A percentile compares a stretch with the other conserved stretches of the same genome.
Evolutionary conservation across 2,329 filamentous ascomycete species (phyloP).

Genomic region (Aspergillus flavus): DNA sequence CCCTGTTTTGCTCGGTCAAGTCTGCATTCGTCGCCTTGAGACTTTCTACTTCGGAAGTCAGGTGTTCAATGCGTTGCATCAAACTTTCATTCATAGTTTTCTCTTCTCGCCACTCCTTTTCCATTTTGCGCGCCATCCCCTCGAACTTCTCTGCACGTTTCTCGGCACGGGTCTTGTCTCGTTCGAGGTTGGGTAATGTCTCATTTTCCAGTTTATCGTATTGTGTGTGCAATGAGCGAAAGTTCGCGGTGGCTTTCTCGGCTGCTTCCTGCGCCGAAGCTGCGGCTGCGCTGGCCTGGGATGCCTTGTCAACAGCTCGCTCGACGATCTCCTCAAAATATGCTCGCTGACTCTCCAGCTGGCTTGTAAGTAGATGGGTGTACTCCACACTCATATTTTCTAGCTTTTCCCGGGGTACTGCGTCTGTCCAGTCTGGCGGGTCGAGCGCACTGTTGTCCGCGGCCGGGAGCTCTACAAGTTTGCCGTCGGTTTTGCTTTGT

Average conservation of each 20-base stretch:
- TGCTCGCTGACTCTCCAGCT: slow-evolving; percentile 86
- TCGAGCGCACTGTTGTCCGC: slow-evolving; percentile 49
- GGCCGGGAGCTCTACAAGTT: slow-evolving; percentile 84
- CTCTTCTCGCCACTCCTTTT: slow-evolving; percentile 80
- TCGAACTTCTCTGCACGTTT: slow-evolving; percentile 71
- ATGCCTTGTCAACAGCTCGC: slow-evolving; percentile 86
- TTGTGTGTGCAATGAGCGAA: slow-evolving; percentile 58
- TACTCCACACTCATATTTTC: slow-evolving; percentile 90
- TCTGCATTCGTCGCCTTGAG: slow-evolving; percentile 68
- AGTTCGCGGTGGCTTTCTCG: slow-evolving; percentile 61
- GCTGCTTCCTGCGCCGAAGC: slow-evolving; percentile 61
- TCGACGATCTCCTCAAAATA: slow-evolving; percentile 94
- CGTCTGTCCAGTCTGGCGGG: slow-evolving; percentile 48
- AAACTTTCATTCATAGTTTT: slow-evolving; percentile 80
- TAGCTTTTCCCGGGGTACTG: slow-evolving; percentile 60
- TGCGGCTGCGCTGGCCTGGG: slow-evolving; percentile 65
- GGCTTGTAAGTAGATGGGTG: slow-evolving; percentile 87
- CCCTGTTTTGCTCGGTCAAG: slow-evolving; percentile 81
- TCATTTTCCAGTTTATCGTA: slow-evolving; percentile 57
- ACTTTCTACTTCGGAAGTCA: slow-evolving; percentile 60
- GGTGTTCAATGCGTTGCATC: slow-evolving; percentile 73
- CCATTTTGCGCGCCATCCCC: slow-evolving; percentile 72
- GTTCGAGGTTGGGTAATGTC: slow-evolving; percentile 70
- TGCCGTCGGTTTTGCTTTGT: slow-evolving; percentile 88
- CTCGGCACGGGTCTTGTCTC: slow-evolving; percentile 69